Conservation (phyloP, 257 asterid genomes). For the Ballota nigra region DNA sequence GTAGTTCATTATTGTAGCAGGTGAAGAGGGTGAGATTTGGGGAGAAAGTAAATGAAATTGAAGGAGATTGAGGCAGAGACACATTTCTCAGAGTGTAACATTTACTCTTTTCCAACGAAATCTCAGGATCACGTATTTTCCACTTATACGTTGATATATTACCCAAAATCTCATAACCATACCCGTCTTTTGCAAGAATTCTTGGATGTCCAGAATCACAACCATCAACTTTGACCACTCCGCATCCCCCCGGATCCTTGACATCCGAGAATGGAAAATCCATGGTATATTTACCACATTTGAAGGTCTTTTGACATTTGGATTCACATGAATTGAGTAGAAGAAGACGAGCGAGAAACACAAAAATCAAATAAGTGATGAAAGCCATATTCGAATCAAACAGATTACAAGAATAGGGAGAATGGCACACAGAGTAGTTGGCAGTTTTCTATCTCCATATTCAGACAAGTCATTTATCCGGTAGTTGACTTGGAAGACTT, state of each 20-base stretch:
- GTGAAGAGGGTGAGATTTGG: not conserved
- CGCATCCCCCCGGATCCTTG: not conserved
- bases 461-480: too few species aligned
- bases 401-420: too few species aligned
- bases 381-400: too few species aligned
- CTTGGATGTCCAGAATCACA: not conserved
- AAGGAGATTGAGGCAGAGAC: conserved; percentile 12
- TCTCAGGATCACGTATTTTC: not conserved
- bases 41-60: not conserved
- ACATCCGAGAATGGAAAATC: not conserved
- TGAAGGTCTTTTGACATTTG: not conserved
- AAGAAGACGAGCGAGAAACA: too few species aligned
- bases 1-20: not conserved
- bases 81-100: not conserved
- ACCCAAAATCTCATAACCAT: not conserved
- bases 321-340: not conserved
- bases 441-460: too few species aligned
- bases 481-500: too few species aligned
- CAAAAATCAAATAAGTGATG: not conserved
- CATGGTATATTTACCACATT: not conserved
- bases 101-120: not conserved
- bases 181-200: not conserved
- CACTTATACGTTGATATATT: not conserved
- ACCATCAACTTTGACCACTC: not conserved
- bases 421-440: too few species aligned